A percentile compares a stretch with the other conserved stretches of the same genome.
Conservation (phyloP, 2,329 filamentous ascomycete species). For the Diaporthe australafricana region DNA sequence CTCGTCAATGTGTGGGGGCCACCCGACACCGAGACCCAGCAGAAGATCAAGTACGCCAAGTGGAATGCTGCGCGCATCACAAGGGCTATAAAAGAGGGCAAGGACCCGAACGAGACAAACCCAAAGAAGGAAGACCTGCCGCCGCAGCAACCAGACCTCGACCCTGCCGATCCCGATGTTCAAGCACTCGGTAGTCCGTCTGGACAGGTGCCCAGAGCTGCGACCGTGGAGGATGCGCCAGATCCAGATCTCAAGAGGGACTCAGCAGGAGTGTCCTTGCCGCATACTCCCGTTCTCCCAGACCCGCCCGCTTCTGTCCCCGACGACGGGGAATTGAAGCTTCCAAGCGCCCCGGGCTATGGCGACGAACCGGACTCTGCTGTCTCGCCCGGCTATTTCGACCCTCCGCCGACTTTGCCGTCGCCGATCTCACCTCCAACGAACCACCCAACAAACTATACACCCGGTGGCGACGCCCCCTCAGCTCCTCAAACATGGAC, state of each 20-base stretch:
- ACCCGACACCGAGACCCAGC: conserved; percentile 78
- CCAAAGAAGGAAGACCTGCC: conserved; percentile 71
- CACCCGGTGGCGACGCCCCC: conserved; percentile 40
- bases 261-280: conserved; percentile 48
- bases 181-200: conserved; percentile 57
- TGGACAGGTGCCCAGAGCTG: conserved; percentile 48
- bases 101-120: conserved; percentile 93
- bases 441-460: conserved; percentile 43
- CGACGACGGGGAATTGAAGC: conserved; percentile 42
- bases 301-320: conserved; percentile 42
- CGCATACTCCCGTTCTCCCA: conserved; percentile 49
- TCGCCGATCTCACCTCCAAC: conserved; percentile 46
- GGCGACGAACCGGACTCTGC: conserved; percentile 33
- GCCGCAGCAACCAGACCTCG: conserved; percentile 60
- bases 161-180: conserved; percentile 74
- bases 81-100: conserved; percentile 89
- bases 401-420: conserved; percentile 39
- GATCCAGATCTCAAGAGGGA: conserved; percentile 54
- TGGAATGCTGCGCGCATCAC: conserved; percentile 93
- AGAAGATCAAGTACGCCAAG: conserved; percentile 96
- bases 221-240: conserved; percentile 65
- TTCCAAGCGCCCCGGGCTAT: conserved; percentile 45
- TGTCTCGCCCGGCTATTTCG: conserved; percentile 34
- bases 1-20: conserved; percentile 86
- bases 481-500: conserved; percentile 41